Evolutionary conservation across 2,329 filamentous ascomycete genomes (phyloP).

Genomic region (Zymoseptoria tritici): DNA sequence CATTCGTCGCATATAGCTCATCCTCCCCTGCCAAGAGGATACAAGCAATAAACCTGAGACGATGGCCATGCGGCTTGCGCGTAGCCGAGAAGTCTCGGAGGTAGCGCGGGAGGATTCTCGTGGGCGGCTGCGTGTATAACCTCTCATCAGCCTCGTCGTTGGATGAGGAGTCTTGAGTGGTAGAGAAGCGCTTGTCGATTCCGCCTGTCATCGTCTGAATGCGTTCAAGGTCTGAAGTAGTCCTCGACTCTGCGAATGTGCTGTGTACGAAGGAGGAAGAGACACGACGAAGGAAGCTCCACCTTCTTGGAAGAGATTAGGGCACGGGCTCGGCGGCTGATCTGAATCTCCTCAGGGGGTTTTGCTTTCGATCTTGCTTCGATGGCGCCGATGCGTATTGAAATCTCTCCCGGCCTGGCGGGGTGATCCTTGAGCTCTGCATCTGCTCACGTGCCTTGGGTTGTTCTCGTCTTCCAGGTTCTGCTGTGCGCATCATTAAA

Average conservation of each 20-base stretch:
- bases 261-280: neutral
- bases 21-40: neutral
- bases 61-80: neutral
- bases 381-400: neutral
- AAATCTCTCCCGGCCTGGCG: neutral
- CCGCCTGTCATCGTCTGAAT: neutral
- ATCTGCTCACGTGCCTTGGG: neutral
- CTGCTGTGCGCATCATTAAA: neutral
- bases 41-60: neutral
- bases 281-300: neutral
- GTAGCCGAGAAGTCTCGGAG: neutral
- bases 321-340: neutral
- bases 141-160: neutral
- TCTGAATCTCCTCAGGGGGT: neutral
- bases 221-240: neutral
- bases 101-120: neutral
- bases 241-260: neutral
- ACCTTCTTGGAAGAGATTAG: neutral
- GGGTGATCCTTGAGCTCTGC: neutral
- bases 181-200: neutral
- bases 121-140: neutral
- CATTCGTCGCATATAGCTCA: neutral
- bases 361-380: neutral
- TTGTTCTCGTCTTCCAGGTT: neutral
- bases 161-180: neutral